Evolutionary conservation across 768 basidiomycete species (phyloP), one percentile per base, ranked within the genome.

Genomic region (Mycena polygramma): DNA sequence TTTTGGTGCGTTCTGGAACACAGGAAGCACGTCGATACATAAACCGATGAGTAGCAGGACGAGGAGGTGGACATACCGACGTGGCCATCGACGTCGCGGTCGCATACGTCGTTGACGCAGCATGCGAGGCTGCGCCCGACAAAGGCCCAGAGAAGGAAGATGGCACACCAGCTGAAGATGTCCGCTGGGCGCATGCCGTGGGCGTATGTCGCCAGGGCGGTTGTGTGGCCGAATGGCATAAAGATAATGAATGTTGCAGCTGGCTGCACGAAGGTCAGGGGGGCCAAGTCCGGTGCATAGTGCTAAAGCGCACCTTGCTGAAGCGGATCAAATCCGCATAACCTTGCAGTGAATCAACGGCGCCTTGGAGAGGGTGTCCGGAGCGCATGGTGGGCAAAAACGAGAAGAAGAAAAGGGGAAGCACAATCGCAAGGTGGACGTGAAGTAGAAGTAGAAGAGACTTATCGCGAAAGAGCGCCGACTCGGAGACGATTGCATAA

Each of bases 171-270:
- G 10, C 49, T n/a, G 9, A 51, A 8, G 15, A 51, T 24, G 22
- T 51, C 49, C 49, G 7, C 22, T 9, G 22, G 7, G 22, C 10
- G 49, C 10, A 51, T 22, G 20, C 22, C 49, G 49, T 51, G 49
- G 20, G 49, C 49, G 49, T 51, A 51, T 8, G 49, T 24, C 10
- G 49, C 22, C 22, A 51, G 26, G 22, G 49, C 49, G 2, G 26
- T 26, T 11, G 20, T 26, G 22, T 51, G 49, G 49, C 49, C 49
- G 26, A 51, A 51, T 24, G 49, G 49, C 49, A 51, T 51, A 24
- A 51, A 51, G 11, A 51, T 51, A 51, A 51, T 51, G 49, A 51
- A 51, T 51, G 49, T 51, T n/a, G 49, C 49, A 51, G 49, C 49
- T 10, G 49, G 49, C 49, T 51, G n/a, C 22, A 26, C 10, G 26